Conservation (phyloP, 176 grass and related monocot genomes). For the Eremochloa ophiuroides region DNA sequence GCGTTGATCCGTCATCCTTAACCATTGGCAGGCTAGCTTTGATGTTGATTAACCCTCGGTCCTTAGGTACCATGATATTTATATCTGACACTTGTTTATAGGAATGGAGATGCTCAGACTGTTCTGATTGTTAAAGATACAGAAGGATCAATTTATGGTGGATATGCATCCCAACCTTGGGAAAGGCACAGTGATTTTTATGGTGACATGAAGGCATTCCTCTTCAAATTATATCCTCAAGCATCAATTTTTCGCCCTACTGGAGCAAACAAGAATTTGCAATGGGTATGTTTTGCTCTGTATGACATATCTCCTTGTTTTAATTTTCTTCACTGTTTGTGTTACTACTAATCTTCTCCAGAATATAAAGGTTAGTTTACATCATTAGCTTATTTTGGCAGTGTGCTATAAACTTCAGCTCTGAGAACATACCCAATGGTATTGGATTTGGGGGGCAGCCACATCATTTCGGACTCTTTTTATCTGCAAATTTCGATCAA, state of each 20-base stretch:
- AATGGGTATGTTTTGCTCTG: constrained; percentile 70
- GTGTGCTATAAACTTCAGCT: constrained; percentile 75
- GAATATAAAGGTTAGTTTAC: not conserved
- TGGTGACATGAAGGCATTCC: constrained; percentile 93
- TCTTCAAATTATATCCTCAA: constrained; percentile 81
- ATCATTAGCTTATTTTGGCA: constrained; percentile 37
- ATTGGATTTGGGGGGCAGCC: constrained; percentile 84
- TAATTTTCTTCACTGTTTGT: constrained; percentile 11
- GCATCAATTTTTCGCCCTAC: constrained; percentile 83
- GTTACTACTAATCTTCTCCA: not conserved
- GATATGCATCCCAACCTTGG: constrained; percentile 91
- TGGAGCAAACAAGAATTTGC: constrained; percentile 80
- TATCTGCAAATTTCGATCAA: constrained; percentile 86
- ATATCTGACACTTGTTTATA: too few species aligned
- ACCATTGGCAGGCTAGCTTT: too few species aligned
- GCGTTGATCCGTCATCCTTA: too few species aligned
- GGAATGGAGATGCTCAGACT: constrained; percentile 67
- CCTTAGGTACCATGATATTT: too few species aligned
- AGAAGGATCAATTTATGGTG: constrained; percentile 78
- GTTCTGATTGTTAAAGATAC: constrained; percentile 82
- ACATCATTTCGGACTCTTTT: constrained; percentile 89
- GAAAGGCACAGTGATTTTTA: constrained; percentile 90
- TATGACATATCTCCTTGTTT: not conserved
- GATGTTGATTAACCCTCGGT: too few species aligned
- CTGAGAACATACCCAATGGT: constrained; percentile 91